phyloP scores from a whole-genome alignment of 2,329 filamentous ascomycete species.

The Pyrenophora tritici-repentis region DNA sequence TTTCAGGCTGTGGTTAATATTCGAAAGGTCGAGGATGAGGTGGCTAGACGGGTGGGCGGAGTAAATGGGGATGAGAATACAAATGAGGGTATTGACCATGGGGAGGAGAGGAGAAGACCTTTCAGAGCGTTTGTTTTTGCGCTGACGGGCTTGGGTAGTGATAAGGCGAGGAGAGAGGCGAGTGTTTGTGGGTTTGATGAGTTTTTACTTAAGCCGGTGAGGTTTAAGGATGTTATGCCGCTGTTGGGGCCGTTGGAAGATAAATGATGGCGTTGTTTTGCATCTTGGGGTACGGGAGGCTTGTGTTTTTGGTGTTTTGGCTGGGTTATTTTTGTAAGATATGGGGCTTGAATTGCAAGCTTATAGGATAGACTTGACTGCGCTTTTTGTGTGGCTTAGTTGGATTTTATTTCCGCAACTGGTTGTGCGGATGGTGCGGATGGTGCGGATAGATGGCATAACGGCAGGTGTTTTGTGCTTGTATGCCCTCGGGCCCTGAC shows the following conservation, averaged over 20 bases:
- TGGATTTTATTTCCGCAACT: too few relatives aligned
- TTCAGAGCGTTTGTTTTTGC: constrained; percentile 17
- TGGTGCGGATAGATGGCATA: too few relatives aligned
- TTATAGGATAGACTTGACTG: too few relatives aligned
- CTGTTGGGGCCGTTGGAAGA: background rate
- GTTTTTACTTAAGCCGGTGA: constrained; percentile 33
- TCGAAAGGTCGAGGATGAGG: constrained; percentile 25
- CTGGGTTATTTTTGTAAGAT: too few relatives aligned
- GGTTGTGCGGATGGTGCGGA: too few relatives aligned
- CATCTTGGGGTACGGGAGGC: too few relatives aligned
- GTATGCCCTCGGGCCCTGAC: background rate
- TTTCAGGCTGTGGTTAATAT: constrained; percentile 32
- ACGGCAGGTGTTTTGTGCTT: background rate
- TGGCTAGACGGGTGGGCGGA: background rate
- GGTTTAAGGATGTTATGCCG: constrained; percentile 23
- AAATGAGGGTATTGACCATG: too few relatives aligned
- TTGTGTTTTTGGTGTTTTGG: too few relatives aligned
- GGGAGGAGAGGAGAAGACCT: background rate
- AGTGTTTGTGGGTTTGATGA: constrained; percentile 24
- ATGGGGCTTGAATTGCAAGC: too few relatives aligned
- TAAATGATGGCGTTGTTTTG: too few relatives aligned
- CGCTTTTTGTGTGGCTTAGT: too few relatives aligned
- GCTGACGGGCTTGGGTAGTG: constrained; percentile 32
- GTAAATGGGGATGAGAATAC: too few relatives aligned
- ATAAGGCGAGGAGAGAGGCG: constrained; percentile 19